Base-by-base conservation (phyloP, 345 rosid genomes). In the Eucalyptus victrix region DNA sequence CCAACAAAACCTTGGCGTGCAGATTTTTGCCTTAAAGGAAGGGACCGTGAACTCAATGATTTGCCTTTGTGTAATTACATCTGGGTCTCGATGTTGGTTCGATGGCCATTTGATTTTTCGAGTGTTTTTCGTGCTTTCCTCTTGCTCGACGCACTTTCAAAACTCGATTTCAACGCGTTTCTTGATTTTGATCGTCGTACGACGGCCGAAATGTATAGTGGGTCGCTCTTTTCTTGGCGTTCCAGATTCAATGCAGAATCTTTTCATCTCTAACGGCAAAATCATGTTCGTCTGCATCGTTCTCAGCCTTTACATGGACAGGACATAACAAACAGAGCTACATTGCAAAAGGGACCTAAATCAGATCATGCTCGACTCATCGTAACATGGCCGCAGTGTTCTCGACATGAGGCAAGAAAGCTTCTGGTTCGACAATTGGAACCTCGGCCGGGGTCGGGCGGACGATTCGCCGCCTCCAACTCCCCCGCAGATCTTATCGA, bases 401-500 rank as follows among this genome's bases (percentile, higher is more conserved):
- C 91, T 94, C 24, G 96, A 93, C 96, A 94, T 91, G 88, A 96
- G 95, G 85, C 62, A 88, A 9, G 91, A 69, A 19, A 96, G 91
- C 93, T 95, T 96, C 87, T 89, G 91, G 81, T 96, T 93, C 2
- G 98, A 96, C 81, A 96, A 69, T 45, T 93, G 60, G 24, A 90
- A 91, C 47, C 34, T 87, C 42, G 86, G 24, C n/a, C 50, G 89
- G 1, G 51, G 49, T 8, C n/a, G 37, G 3, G 42, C n/a, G 16
- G 80, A 8, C 12, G 86, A 16, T 26, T 86, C 50, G 5, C 83
- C 9, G 32, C 86, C 60, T 0, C 44, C 42, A 56, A 10, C 62
- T 49, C 81, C 86, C 62, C 96, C 95, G 24, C 94, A 90, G 83
- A 94, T 94, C 92, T 94, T 95, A 86, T 90, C 91, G 26, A 90